These are phyloP conservation scores for Fusarium paranaense DNA, from an alignment of 2,329 filamentous ascomycete species.

Conservation along the genomic window DNA sequence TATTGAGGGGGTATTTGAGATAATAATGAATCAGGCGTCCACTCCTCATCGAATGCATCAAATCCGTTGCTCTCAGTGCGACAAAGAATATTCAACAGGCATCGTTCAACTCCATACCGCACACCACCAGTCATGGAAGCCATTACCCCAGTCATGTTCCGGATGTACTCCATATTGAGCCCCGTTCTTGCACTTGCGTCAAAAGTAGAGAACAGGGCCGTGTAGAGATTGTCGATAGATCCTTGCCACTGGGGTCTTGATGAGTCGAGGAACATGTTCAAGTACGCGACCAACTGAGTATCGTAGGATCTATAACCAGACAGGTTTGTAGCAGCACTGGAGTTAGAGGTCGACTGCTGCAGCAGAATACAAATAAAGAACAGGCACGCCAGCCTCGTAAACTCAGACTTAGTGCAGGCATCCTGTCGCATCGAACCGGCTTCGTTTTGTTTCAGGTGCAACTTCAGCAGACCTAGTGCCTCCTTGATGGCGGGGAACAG, in stretches of 20 bases:
- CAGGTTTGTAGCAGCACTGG: fast-evolving
- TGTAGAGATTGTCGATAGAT: neutral
- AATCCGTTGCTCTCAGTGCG: neutral
- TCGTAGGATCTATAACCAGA: neutral
- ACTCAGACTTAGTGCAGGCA: neutral
- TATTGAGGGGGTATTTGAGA: constrained; percentile 25
- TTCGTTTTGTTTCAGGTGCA: neutral
- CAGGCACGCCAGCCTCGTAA: neutral
- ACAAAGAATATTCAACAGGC: neutral
- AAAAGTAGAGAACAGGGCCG: neutral
- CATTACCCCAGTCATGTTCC: neutral
- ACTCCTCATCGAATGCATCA: constrained; percentile 9
- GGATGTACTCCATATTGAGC: neutral
- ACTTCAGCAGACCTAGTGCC: constrained; percentile 1
- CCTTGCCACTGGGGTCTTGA: neutral
- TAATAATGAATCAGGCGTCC: constrained; percentile 12
- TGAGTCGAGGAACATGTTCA: constrained; percentile 4
- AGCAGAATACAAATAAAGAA: constrained; percentile 6
- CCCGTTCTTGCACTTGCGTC: neutral
- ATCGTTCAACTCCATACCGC: constrained; percentile 2
- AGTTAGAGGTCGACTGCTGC: neutral
- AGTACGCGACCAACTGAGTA: neutral
- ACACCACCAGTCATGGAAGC: neutral
- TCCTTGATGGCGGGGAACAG: constrained; percentile 5
- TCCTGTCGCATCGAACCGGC: neutral